Evolutionary conservation across 1,139 yeast species (phyloP).

Genomic region (Suhomyces atakaporum): DNA sequence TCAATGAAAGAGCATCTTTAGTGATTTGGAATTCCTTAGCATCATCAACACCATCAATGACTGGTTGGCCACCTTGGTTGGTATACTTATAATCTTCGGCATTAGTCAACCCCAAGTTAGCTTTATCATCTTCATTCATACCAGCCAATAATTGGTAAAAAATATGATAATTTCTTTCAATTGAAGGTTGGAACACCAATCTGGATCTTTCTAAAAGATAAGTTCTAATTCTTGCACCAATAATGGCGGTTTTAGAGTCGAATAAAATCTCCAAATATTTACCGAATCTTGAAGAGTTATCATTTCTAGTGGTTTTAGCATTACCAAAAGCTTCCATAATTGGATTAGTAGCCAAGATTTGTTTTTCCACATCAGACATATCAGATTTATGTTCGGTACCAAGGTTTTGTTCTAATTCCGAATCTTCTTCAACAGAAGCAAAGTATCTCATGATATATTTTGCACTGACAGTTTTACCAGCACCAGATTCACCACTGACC

Average conservation of each 20-base stretch:
- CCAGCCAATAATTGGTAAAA: slow-evolving; percentile 91
- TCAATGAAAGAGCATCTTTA: slow-evolving; percentile 69
- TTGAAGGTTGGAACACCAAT: slow-evolving; percentile 85
- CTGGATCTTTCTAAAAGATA: slow-evolving; percentile 91
- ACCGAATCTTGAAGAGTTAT: slow-evolving; percentile 96
- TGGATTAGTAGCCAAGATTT: slow-evolving; percentile 95
- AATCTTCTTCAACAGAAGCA: slow-evolving; percentile 84
- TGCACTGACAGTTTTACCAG: slow-evolving; percentile 97
- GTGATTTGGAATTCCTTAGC: slow-evolving; percentile 74
- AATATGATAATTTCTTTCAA: slow-evolving; percentile 92
- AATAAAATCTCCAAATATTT: slow-evolving; percentile 91
- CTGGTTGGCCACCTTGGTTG: slow-evolving; percentile 84
- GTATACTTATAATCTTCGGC: slow-evolving; percentile 78
- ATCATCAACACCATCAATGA: slow-evolving; percentile 81
- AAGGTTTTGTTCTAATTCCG: slow-evolving; percentile 33
- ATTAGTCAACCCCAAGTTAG: slow-evolving; percentile 57
- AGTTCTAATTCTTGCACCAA: slow-evolving; percentile 93
- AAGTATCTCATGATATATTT: slow-evolving; percentile 97
- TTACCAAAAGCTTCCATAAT: slow-evolving; percentile 99
- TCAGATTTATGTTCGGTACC: slow-evolving; percentile 58
- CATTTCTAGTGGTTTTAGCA: slow-evolving; percentile 96
- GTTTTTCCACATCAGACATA: slow-evolving; percentile 90
- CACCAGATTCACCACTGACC: slow-evolving; percentile 98
- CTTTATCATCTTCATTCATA: slow-evolving; percentile 59
- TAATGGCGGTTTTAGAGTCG: slow-evolving; percentile 69